phyloP scores from a whole-genome alignment of 2,329 filamentous ascomycete genomes.

The Aureobasidium sp. region DNA sequence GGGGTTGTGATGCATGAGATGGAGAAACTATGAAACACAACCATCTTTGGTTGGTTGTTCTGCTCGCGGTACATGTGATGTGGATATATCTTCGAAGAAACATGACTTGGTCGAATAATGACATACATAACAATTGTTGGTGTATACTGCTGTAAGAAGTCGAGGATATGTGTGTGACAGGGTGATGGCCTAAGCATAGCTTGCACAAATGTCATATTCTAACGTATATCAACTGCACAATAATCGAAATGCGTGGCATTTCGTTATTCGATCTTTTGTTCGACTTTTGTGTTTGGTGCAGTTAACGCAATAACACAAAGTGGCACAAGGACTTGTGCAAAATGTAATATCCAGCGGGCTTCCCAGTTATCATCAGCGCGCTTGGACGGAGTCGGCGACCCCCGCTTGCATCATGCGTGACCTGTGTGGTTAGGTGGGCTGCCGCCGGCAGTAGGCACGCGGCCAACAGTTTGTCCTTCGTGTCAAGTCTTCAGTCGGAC shows the following conservation, averaged over 20 bases:
- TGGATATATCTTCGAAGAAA: background rate
- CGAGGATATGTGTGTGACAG: background rate
- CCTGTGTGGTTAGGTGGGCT: background rate
- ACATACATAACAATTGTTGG: background rate
- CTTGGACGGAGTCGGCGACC: background rate
- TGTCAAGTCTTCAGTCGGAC: background rate
- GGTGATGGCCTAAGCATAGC: background rate
- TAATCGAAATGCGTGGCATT: too few species aligned
- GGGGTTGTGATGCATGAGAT: background rate
- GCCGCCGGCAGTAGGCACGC: background rate
- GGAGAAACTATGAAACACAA: background rate
- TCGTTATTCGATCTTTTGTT: background rate
- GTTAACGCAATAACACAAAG: background rate
- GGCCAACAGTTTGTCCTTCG: background rate
- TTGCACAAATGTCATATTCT: background rate
- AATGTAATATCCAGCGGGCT: background rate
- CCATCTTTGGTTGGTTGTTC: background rate
- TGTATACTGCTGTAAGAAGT: background rate
- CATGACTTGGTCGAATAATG: too few species aligned
- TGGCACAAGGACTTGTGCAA: background rate
- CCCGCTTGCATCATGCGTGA: slow-evolving; percentile 9
- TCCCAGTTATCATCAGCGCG: background rate
- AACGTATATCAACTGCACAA: too few species aligned
- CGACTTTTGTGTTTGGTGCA: background rate
- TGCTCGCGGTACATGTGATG: background rate